These are phyloP conservation scores for Suhomyces canberraensis DNA, from an alignment of 805 yeast species.

Conservation along the genomic window DNA sequence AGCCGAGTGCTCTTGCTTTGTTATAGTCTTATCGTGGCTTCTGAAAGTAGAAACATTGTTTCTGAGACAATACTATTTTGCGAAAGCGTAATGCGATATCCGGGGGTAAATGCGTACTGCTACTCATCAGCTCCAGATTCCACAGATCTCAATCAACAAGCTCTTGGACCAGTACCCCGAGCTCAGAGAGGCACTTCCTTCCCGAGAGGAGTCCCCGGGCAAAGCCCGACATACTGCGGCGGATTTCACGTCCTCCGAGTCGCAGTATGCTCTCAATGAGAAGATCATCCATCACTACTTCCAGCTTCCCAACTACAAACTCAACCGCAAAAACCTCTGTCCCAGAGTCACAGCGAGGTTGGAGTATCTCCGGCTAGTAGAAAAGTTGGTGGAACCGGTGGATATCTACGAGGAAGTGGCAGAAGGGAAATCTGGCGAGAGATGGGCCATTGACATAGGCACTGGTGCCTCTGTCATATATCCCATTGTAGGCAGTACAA, in stretches of 20 bases:
- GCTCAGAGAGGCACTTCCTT: no score
- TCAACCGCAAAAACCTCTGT: slow-evolving; percentile 14
- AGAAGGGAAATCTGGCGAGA: background rate
- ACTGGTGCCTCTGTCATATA: slow-evolving; percentile 20
- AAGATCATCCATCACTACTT: slow-evolving; percentile 12
- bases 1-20: no score
- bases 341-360: slow-evolving; percentile 18
- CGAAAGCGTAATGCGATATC: no score
- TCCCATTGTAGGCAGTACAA: slow-evolving; percentile 12
- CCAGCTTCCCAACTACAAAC: slow-evolving; percentile 6
- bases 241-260: slow-evolving; percentile 6
- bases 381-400: slow-evolving; percentile 8
- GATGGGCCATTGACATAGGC: slow-evolving; percentile 16
- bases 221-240: no score
- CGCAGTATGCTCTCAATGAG: slow-evolving; percentile 16
- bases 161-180: no score
- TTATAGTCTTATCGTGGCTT: no score
- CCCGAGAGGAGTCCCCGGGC: no score
- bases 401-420: slow-evolving; percentile 5
- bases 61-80: no score
- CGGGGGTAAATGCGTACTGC: no score
- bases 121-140: no score
- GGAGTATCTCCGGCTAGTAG: slow-evolving; percentile 16
- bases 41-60: no score
- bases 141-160: no score